phyloP scores from a whole-genome alignment of 2,329 filamentous ascomycete genomes.

The Samsoniella hepiali region DNA sequence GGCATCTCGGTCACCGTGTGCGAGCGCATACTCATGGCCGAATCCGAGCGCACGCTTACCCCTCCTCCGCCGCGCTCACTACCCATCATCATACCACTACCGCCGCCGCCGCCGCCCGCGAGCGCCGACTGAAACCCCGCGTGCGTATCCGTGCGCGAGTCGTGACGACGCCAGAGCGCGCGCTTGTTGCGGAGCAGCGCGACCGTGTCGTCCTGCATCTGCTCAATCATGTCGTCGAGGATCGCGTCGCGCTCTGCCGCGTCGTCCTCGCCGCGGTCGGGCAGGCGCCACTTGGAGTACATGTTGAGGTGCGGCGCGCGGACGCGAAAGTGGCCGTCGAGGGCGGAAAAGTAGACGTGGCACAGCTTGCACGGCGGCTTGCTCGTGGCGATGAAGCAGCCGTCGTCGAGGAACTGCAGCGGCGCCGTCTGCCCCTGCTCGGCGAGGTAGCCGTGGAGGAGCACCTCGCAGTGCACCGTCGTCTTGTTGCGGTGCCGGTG shows the following conservation, averaged over 20 bases:
- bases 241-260: slow-evolving; percentile 17
- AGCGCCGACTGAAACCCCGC: background rate
- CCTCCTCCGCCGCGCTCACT: background rate
- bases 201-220: slow-evolving; percentile 25
- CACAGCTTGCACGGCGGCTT: slow-evolving; percentile 37
- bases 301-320: slow-evolving; percentile 32
- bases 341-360: slow-evolving; percentile 28
- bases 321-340: slow-evolving; percentile 22
- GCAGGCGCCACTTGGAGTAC: slow-evolving; percentile 34
- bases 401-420: slow-evolving; percentile 28
- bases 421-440: background rate
- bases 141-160: background rate
- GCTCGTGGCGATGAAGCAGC: slow-evolving; percentile 34
- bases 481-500: slow-evolving; percentile 23
- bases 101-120: background rate
- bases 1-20: background rate
- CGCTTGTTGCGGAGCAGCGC: slow-evolving; percentile 25
- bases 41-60: background rate
- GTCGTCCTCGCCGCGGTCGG: slow-evolving; percentile 29
- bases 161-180: slow-evolving; percentile 6
- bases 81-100: background rate
- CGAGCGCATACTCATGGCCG: background rate
- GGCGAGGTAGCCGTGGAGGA: slow-evolving; percentile 26
- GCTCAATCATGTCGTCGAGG: slow-evolving; percentile 23
- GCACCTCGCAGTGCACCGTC: slow-evolving; percentile 31